A percentile compares a stretch with the other conserved stretches of the same genome.
Conservation (phyloP, 331 rosid genomes). For the Malus hybrid region DNA sequence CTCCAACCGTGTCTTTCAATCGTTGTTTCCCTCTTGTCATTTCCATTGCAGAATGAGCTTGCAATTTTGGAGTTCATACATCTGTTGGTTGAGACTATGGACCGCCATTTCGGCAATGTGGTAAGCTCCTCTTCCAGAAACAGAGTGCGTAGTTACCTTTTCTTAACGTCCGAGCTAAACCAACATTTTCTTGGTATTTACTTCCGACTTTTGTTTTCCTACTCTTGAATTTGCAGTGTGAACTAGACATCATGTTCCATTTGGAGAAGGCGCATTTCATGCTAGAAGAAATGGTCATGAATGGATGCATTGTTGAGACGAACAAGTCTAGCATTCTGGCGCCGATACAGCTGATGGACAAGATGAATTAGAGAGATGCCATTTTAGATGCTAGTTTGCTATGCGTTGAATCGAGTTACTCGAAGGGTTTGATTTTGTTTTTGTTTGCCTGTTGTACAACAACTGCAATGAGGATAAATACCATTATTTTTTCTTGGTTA, state of each 20-base stretch:
- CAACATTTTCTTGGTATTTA: neutral
- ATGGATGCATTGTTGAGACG: conserved; percentile 81
- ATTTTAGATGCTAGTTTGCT: neutral
- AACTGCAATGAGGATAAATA: neutral
- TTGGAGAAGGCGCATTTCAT: conserved; percentile 95
- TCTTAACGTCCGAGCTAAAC: neutral
- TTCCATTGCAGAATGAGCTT: conserved; percentile 72
- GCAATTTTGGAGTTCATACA: conserved; percentile 94
- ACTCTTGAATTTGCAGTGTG: conserved; percentile 55
- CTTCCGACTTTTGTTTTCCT: neutral
- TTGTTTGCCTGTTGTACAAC: conserved; percentile 19
- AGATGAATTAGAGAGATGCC: conserved; percentile 36
- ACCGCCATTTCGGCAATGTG: conserved; percentile 95
- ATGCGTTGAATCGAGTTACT: neutral
- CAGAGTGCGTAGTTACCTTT: neutral
- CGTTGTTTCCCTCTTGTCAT: conserved; percentile 1
- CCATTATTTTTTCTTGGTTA: neutral
- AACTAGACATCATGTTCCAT: conserved; percentile 98
- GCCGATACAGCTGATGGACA: conserved; percentile 93
- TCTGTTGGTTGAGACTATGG: conserved; percentile 96
- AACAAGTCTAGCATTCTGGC: conserved; percentile 78
- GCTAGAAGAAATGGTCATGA: conserved; percentile 99
- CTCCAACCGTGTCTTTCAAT: neutral
- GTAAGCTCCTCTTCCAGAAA: conserved; percentile 28
- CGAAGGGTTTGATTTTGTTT: neutral